Conservation (phyloP, 441 rosid genomes). For the Syzygium syzygioides region DNA sequence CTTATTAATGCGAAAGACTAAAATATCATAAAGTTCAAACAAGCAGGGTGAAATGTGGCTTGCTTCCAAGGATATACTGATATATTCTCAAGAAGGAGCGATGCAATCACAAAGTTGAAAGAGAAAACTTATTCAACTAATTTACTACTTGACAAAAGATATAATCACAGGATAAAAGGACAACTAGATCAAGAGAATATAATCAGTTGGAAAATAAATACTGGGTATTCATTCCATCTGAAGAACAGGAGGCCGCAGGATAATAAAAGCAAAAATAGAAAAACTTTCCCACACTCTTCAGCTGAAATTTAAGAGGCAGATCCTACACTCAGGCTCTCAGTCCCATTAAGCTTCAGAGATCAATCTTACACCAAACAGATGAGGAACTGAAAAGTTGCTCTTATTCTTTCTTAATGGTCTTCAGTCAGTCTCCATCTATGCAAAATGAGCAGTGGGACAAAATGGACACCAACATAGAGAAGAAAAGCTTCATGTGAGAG, state of each 20-base stretch:
- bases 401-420: background rate
- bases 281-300: background rate
- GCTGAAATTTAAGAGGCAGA: background rate
- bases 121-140: background rate
- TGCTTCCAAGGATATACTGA: background rate
- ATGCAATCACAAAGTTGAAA: background rate
- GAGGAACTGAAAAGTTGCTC: background rate
- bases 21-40: background rate
- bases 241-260: background rate
- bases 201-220: background rate
- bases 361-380: background rate
- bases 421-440: background rate
- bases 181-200: background rate
- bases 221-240: background rate
- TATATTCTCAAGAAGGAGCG: background rate
- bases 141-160: background rate
- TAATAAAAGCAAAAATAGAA: background rate
- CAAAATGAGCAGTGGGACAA: background rate
- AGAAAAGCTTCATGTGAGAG: background rate
- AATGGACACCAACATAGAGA: background rate
- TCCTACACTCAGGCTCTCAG: background rate
- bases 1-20: background rate
- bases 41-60: background rate
- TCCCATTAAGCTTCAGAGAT: background rate
- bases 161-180: background rate